Percentiles rank a stretch among this genome's conserved stretches.
phyloP scores from a whole-genome alignment of 2,329 filamentous ascomycete genomes.

The Periglandula ipomoeae region DNA sequence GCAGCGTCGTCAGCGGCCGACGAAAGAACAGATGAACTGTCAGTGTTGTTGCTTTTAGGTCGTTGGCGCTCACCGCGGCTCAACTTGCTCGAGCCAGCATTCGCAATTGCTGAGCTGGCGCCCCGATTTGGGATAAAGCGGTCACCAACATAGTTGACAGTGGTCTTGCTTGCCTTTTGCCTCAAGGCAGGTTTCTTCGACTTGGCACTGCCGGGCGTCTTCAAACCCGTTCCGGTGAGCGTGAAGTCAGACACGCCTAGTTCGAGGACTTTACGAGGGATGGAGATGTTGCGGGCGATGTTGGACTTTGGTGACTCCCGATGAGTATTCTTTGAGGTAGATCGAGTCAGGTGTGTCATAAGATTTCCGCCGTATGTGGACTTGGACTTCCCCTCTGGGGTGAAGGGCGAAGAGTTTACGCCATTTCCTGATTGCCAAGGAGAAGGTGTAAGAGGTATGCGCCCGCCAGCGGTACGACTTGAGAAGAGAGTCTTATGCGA shows the following conservation, averaged over 20 bases:
- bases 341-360: slow-evolving; percentile 68
- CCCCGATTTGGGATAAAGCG: slow-evolving; percentile 93
- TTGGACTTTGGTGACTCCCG: slow-evolving; percentile 94
- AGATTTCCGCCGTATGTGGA: slow-evolving; percentile 76
- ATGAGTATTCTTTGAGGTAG: slow-evolving; percentile 54
- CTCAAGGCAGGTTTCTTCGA: slow-evolving; percentile 45
- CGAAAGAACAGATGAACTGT: slow-evolving; percentile 68
- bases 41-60: slow-evolving; percentile 59
- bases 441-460: slow-evolving; percentile 89
- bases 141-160: slow-evolving; percentile 71
- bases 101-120: slow-evolving; percentile 80
- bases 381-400: slow-evolving; percentile 59
- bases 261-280: slow-evolving; percentile 75
- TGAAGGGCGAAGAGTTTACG: slow-evolving; percentile 64
- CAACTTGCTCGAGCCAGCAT: slow-evolving; percentile 74
- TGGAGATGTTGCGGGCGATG: slow-evolving; percentile 66
- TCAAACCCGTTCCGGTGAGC: slow-evolving; percentile 70
- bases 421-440: slow-evolving; percentile 58
- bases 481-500: slow-evolving; percentile 91
- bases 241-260: slow-evolving; percentile 89
- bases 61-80: slow-evolving; percentile 61
- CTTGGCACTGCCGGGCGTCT: slow-evolving; percentile 50
- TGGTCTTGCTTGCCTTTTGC: slow-evolving; percentile 64
- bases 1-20: slow-evolving; percentile 73
- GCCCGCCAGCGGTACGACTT: slow-evolving; percentile 84